These are phyloP conservation scores for Colletotrichum sp. DNA, from an alignment of 2,329 filamentous ascomycete genomes.

Conservation along the genomic window DNA sequence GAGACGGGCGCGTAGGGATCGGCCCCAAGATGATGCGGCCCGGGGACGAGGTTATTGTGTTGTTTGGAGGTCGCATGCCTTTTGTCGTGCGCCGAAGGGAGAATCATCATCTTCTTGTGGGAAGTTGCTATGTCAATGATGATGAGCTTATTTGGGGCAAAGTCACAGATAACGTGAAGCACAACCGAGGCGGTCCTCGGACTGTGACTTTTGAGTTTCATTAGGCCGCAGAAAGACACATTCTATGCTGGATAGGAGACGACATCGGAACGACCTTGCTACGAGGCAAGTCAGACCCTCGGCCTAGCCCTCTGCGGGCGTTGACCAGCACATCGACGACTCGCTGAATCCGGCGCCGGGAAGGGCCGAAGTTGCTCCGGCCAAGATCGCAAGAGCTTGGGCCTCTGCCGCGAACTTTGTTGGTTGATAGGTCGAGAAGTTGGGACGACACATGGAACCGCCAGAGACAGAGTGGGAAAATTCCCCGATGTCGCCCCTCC, in stretches of 20 bases:
- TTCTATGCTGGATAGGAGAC: neutral
- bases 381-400: neutral
- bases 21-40: conserved; percentile 16
- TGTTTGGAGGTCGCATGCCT: conserved; percentile 21
- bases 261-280: neutral
- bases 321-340: neutral
- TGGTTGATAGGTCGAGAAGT: neutral
- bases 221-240: neutral
- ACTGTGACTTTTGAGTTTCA: conserved; percentile 6
- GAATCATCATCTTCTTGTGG: conserved; percentile 9
- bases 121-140: conserved; percentile 19
- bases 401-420: neutral
- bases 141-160: conserved; percentile 21
- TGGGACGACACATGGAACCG: neutral
- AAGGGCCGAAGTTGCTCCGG: neutral
- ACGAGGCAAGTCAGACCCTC: neutral
- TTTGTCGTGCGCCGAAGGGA: conserved; percentile 9
- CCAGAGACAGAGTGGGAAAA: neutral
- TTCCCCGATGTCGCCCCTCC: neutral
- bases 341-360: neutral
- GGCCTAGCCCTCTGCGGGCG: neutral
- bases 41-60: conserved; percentile 14
- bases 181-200: neutral
- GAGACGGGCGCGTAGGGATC: conserved; percentile 14
- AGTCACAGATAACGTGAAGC: conserved; percentile 9